A percentile compares a stretch with the other conserved stretches of the same genome.
Evolutionary conservation across 2,329 filamentous ascomycete genomes (phyloP).

Genomic region (Colletotrichum graminicola): DNA sequence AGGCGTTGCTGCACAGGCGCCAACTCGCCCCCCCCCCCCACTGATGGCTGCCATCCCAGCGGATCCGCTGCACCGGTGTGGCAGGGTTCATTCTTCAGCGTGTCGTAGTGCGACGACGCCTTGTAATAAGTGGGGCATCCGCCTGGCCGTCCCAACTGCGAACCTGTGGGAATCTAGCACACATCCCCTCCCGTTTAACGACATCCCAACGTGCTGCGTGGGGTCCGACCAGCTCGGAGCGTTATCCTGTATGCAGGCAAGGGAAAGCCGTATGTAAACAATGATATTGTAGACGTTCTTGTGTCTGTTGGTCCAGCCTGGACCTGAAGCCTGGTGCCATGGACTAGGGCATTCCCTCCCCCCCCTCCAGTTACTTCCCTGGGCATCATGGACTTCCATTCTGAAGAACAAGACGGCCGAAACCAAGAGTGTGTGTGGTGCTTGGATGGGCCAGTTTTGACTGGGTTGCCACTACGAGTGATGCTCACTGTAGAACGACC

Average conservation of each 20-base stretch:
- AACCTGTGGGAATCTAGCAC: background rate
- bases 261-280: background rate
- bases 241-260: background rate
- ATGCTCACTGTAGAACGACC: background rate
- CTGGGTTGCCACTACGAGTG: background rate
- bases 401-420: background rate
- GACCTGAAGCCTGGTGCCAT: background rate
- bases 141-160: background rate
- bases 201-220: background rate
- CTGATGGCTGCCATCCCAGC: constrained; percentile 2
- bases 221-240: no score
- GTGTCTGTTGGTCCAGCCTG: background rate
- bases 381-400: background rate
- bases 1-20: no score
- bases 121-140: no score
- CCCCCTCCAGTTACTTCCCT: background rate
- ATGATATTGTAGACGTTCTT: background rate
- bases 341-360: background rate
- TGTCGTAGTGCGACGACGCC: constrained; percentile 9
- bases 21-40: no score
- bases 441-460: background rate
- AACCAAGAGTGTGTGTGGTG: background rate
- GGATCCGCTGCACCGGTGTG: constrained; percentile 18
- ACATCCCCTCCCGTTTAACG: background rate
- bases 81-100: constrained; percentile 37